Evolutionary conservation across 306 rosid species (phyloP).

Genomic region (Oemleria cerasiformis): DNA sequence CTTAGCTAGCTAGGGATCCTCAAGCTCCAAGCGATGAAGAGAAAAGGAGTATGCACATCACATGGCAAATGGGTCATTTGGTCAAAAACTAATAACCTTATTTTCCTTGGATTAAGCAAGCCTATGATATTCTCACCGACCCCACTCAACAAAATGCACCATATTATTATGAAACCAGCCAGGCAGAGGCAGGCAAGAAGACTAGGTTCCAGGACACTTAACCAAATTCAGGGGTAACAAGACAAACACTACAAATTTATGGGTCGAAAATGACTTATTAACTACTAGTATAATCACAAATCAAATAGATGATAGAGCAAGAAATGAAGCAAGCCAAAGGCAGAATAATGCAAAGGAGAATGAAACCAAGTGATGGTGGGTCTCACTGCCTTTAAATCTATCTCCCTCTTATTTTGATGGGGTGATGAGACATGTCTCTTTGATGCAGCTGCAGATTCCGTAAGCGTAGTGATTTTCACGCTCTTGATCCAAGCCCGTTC

Average conservation of each 20-base stretch:
- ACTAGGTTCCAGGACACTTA: neutral
- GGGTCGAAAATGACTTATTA: constrained; percentile 35
- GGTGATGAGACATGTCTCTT: constrained; percentile 44
- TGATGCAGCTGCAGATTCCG: constrained; percentile 22
- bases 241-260: constrained; percentile 43
- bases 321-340: constrained; percentile 31
- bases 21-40: neutral
- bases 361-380: constrained; percentile 32
- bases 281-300: constrained; percentile 29
- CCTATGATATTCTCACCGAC: constrained; percentile 18
- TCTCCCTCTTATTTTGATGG: constrained; percentile 38
- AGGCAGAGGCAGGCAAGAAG: neutral
- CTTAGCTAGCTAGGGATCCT: constrained; percentile 7
- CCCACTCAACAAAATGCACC: constrained; percentile 8
- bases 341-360: constrained; percentile 20
- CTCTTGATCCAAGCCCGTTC: no score
- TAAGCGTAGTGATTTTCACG: no score
- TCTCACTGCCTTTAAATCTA: constrained; percentile 29
- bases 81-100: constrained; percentile 31
- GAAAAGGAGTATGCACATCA: neutral
- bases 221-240: neutral
- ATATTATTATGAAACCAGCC: constrained; percentile 11
- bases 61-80: constrained; percentile 27
- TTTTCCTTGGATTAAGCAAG: constrained; percentile 15
- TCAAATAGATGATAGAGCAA: constrained; percentile 23